phyloP scores from a whole-genome alignment of 768 basidiomycete genomes.

The Mycena haematopus region DNA sequence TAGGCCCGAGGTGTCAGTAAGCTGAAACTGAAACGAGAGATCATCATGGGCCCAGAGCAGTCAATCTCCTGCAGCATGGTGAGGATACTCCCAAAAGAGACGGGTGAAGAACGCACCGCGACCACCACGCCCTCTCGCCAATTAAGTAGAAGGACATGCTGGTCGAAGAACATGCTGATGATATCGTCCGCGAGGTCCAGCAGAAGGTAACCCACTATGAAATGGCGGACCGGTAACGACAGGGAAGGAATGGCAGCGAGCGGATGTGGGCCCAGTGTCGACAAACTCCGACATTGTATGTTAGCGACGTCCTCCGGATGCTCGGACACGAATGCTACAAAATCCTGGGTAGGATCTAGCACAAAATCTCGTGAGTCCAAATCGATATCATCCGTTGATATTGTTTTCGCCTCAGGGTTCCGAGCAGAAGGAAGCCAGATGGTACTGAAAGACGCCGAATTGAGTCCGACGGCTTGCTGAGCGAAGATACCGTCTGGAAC shows the following conservation, averaged over 20 bases:
- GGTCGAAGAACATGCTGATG: background rate
- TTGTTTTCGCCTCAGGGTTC: background rate
- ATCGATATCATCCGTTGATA: background rate
- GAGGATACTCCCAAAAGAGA: background rate
- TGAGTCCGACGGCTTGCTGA: background rate
- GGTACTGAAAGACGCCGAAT: constrained; percentile 5
- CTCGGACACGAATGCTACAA: constrained; percentile 5
- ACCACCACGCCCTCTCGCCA: constrained; percentile 2
- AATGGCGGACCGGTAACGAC: background rate
- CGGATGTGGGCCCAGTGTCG: constrained; percentile 9
- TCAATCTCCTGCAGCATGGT: background rate
- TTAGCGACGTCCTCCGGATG: background rate
- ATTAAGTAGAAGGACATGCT: background rate
- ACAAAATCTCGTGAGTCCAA: constrained; percentile 4
- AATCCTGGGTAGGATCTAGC: constrained; percentile 19
- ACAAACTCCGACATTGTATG: background rate
- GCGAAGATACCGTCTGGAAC: constrained; percentile 6
- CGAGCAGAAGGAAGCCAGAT: constrained; percentile 7
- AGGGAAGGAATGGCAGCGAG: background rate
- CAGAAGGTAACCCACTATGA: background rate
- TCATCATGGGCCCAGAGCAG: background rate
- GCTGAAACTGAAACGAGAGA: background rate
- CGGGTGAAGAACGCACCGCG: background rate
- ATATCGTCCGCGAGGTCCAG: constrained; percentile 13
- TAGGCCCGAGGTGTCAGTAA: constrained; percentile 7